phyloP scores from a whole-genome alignment of 1,139 yeast genomes.

The Magnusiomyces suaveolens region DNA sequence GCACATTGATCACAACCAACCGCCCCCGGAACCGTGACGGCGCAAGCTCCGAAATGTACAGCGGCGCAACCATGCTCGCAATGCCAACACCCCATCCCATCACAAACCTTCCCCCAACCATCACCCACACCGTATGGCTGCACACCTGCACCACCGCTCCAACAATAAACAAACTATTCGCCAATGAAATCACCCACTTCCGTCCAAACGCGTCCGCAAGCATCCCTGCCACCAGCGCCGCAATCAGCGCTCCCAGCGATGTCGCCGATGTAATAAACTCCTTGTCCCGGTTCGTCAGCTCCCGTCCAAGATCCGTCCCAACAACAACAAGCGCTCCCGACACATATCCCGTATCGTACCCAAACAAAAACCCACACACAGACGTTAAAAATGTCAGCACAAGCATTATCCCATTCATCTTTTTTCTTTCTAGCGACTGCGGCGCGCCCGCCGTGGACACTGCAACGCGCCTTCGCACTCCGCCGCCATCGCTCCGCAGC shows the following conservation, averaged over 20 bases:
- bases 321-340: constrained; percentile 84
- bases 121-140: constrained; percentile 74
- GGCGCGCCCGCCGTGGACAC: neutral
- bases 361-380: constrained; percentile 91
- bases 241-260: constrained; percentile 79
- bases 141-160: constrained; percentile 82
- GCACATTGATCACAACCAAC: constrained; percentile 45
- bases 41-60: constrained; percentile 84
- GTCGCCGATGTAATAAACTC: constrained; percentile 93
- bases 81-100: constrained; percentile 96
- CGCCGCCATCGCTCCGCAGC: no score
- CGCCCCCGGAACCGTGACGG: constrained; percentile 90
- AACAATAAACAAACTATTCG: constrained; percentile 65
- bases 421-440: neutral
- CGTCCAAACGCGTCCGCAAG: constrained; percentile 77
- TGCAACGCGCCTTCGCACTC: no score
- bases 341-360: constrained; percentile 93
- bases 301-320: constrained; percentile 47
- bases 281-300: constrained; percentile 62
- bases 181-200: constrained; percentile 66
- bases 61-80: constrained; percentile 83
- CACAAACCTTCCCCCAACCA: constrained; percentile 82
- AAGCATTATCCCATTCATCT: constrained; percentile 47
- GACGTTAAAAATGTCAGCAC: constrained; percentile 70
- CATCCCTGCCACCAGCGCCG: constrained; percentile 68